Percentiles rank a stretch among this genome's conserved stretches.
phyloP scores from a whole-genome alignment of 441 rosid genomes.

The Pelargonium cotyledonis region DNA sequence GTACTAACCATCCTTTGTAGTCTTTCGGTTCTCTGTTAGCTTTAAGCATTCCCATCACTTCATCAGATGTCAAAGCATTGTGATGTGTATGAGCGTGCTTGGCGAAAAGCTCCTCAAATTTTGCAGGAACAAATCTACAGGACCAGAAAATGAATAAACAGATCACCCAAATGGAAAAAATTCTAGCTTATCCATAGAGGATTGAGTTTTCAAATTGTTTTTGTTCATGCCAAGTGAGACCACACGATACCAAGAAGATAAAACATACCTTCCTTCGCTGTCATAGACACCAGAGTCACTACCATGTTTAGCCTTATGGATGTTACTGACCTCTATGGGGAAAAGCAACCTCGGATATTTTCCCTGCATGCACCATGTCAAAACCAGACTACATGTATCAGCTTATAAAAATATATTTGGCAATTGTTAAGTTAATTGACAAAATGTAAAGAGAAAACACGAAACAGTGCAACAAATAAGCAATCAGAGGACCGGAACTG shows the following conservation, averaged over 20 bases:
- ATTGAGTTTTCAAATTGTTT: too few relatives aligned
- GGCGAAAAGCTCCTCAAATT: constrained; percentile 64
- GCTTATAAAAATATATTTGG: too few relatives aligned
- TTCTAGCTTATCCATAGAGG: not conserved
- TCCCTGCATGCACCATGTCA: constrained; percentile 34
- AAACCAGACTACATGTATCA: too few relatives aligned
- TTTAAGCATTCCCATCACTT: constrained; percentile 51
- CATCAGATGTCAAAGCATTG: constrained; percentile 52
- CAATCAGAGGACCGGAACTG: too few relatives aligned
- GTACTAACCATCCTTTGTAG: constrained; percentile 53
- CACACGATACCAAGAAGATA: too few relatives aligned
- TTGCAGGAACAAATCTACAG: constrained; percentile 51
- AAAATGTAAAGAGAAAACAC: too few relatives aligned
- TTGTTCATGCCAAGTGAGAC: too few relatives aligned
- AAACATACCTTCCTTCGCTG: constrained; percentile 50
- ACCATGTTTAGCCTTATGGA: constrained; percentile 55
- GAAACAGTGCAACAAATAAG: too few relatives aligned
- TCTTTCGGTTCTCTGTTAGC: constrained; percentile 66
- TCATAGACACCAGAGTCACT: constrained; percentile 84
- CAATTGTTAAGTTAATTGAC: too few relatives aligned
- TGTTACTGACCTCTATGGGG: constrained; percentile 69
- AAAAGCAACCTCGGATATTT: constrained; percentile 45
- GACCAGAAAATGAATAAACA: not conserved
- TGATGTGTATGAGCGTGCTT: constrained; percentile 44
- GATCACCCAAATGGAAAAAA: not conserved